Conservation (phyloP, 2,329 filamentous ascomycete genomes). For the Hypoxylon sp. region DNA sequence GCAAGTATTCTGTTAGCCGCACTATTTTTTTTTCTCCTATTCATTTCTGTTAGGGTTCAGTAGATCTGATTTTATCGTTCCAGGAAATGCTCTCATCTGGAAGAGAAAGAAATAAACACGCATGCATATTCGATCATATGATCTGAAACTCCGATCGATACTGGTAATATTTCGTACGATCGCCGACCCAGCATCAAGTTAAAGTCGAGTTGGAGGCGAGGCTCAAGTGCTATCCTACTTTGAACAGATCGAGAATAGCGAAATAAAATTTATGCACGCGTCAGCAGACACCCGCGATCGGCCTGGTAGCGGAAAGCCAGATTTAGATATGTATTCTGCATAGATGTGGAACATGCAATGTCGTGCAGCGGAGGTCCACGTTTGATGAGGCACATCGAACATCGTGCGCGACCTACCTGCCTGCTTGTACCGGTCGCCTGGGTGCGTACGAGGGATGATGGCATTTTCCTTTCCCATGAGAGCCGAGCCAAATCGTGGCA, state of each 20-base stretch:
- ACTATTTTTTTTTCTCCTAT: slow-evolving; percentile 16
- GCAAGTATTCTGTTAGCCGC: slow-evolving; percentile 30
- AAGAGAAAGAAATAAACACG: slow-evolving; percentile 28
- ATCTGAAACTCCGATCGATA: slow-evolving; percentile 33
- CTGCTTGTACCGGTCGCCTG: slow-evolving; percentile 31
- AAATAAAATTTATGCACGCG: slow-evolving; percentile 24
- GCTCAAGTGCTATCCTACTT: slow-evolving; percentile 22
- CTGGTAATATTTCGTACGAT: slow-evolving; percentile 24
- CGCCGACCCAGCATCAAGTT: slow-evolving; percentile 23
- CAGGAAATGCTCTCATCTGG: slow-evolving; percentile 33
- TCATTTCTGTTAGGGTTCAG: slow-evolving; percentile 13
- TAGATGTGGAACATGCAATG: slow-evolving; percentile 40
- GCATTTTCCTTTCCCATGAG: slow-evolving; percentile 25
- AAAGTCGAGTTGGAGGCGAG: slow-evolving; percentile 14
- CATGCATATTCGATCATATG: slow-evolving; percentile 40
- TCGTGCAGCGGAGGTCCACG: slow-evolving; percentile 40
- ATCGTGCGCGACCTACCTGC: slow-evolving; percentile 30
- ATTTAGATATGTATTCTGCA: slow-evolving; percentile 37
- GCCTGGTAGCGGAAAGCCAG: slow-evolving; percentile 30
- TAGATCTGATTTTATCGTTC: slow-evolving; percentile 37
- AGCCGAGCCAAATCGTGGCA: slow-evolving; percentile 25
- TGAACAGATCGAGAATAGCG: slow-evolving; percentile 23
- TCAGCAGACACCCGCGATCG: slow-evolving; percentile 31
- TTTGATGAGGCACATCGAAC: slow-evolving; percentile 37
- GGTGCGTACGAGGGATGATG: slow-evolving; percentile 26